Percentiles rank a stretch among this genome's conserved stretches.
Evolutionary conservation across 31 red algal species (phyloP).

Genomic region (Bonnemaisonia californica): DNA sequence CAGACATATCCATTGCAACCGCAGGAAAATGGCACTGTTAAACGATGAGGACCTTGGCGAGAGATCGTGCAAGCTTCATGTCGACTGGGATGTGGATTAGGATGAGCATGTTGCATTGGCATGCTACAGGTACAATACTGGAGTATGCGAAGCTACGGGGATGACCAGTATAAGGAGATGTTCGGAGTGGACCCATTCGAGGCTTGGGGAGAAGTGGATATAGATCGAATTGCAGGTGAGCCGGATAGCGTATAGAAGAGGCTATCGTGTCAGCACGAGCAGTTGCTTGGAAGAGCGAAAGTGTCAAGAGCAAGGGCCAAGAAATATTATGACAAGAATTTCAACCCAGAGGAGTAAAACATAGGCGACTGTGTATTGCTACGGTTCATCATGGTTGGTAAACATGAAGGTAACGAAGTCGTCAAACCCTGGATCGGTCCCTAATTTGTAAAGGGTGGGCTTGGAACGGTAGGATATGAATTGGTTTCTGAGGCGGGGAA

Average conservation of each 20-base stretch:
- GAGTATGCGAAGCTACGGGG: not conserved
- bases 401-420: not conserved
- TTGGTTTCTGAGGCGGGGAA: not conserved
- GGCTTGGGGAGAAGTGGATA: not conserved
- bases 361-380: not conserved
- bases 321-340: not conserved
- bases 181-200: constrained; percentile 19
- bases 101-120: not conserved
- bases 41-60: constrained; percentile 18
- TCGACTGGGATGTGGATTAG: not conserved
- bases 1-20: constrained; percentile 2
- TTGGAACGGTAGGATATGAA: not conserved
- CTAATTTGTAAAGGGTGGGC: not conserved
- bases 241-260: not conserved
- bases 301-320: not conserved
- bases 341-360: not conserved
- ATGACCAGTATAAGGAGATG: constrained; percentile 11
- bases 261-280: not conserved
- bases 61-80: not conserved
- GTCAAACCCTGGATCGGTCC: not conserved
- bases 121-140: not conserved
- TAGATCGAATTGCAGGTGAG: not conserved
- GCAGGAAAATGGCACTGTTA: not conserved
- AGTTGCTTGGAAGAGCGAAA: not conserved
- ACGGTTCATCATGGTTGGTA: not conserved